Evolutionary conservation across 139 green algal genomes (phyloP), one percentile per base, ranked within the genome.

Genomic region (Chlorella vulgaris): DNA sequence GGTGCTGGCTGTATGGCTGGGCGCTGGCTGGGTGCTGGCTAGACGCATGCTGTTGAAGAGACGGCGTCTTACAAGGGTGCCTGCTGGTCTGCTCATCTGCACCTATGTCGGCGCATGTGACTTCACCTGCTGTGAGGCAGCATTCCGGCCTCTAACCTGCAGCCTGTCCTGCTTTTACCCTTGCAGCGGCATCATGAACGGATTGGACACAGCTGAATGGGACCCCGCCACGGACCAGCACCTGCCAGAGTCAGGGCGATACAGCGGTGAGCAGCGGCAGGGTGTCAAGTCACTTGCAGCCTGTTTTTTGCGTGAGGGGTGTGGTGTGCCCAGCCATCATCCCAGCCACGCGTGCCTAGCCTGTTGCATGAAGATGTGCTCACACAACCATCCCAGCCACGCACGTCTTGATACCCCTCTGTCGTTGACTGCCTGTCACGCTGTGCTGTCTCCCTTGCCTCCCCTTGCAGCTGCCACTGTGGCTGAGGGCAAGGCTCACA

Each of bases 101-200:
- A n/a, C n/a, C n/a, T n/a, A n/a, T n/a, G n/a, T n/a, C n/a, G n/a
- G n/a, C n/a, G n/a, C n/a, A n/a, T n/a, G n/a, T n/a, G n/a, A n/a
- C n/a, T n/a, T n/a, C n/a, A n/a, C n/a, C n/a, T n/a, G n/a, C n/a
- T n/a, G n/a, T n/a, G 26, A 13, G 4, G 35, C 21, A 31, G 5
- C 61, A 28, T 71, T 4, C 39, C 38, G 67, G 39, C 22, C 24
- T 63, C 50, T 10, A 2, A 73, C 35, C 10, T 77, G 50, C 33
- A 61, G 42, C 24, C 7, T 68, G 10, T 78, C 1, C 29, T 61
- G 40, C 40, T 47, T 33, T 53, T 29, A 36, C 31, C 33, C 21
- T 21, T 75, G 61, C 81, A 81, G 40, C 2, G 92, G 88, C 68
- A 93, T 96, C 82, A 87, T 95, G 60, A 96, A 98, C 78, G 91